A percentile compares a stretch with the other conserved stretches of the same genome.
Conservation (phyloP, 768 basidiomycete genomes). For the Hortiboletus campestris region DNA sequence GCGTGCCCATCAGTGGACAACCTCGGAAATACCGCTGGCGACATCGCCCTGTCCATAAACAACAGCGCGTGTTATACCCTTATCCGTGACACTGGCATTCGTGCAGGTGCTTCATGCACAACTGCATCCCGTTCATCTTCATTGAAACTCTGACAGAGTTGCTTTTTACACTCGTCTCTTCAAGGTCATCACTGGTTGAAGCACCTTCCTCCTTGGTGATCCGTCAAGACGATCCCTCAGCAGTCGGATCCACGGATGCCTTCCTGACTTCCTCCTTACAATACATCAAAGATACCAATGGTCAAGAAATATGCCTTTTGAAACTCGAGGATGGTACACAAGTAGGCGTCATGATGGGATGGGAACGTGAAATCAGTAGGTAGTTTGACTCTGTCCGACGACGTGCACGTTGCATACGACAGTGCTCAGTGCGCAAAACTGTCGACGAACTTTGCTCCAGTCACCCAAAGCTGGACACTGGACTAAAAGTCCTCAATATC, state of each 20-base stretch:
- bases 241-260: slow-evolving; percentile 58
- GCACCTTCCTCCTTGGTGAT: slow-evolving; percentile 39
- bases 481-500: slow-evolving; percentile 77
- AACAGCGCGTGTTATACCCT: slow-evolving; percentile 67
- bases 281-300: slow-evolving; percentile 66
- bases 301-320: slow-evolving; percentile 81
- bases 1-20: slow-evolving; percentile 57
- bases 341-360: slow-evolving; percentile 99
- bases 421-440: slow-evolving; percentile 67
- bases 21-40: slow-evolving; percentile 79
- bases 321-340: slow-evolving; percentile 62
- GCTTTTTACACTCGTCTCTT: slow-evolving; percentile 61
- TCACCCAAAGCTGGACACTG: slow-evolving; percentile 43
- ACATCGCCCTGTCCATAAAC: slow-evolving; percentile 86
- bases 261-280: slow-evolving; percentile 72
- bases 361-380: slow-evolving; percentile 83
- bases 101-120: slow-evolving; percentile 60
- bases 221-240: slow-evolving; percentile 50
- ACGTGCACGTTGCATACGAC: slow-evolving; percentile 16
- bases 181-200: slow-evolving; percentile 33
- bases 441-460: slow-evolving; percentile 59
- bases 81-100: slow-evolving; percentile 91
- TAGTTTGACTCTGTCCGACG: slow-evolving; percentile 11
- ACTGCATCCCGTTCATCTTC: background rate
- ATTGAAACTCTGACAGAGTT: slow-evolving; percentile 50